A percentile compares a stretch with the other conserved stretches of the same genome.
These are phyloP conservation scores for Xerocomellus dryophilus DNA, from an alignment of 768 basidiomycete species.

Conservation along the genomic window DNA sequence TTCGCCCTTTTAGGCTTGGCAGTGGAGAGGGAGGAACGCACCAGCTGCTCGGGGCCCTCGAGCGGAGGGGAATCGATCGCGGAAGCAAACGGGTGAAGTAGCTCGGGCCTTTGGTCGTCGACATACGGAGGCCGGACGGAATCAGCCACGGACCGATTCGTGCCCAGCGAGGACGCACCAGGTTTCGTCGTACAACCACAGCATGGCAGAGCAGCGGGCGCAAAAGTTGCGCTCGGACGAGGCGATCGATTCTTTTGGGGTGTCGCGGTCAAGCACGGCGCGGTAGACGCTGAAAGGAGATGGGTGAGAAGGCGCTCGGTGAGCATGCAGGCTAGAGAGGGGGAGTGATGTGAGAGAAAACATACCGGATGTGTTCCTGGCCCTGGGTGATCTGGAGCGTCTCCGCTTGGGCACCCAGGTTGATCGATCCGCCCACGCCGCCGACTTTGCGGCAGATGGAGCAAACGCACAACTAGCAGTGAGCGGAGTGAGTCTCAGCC, in stretches of 20 bases:
- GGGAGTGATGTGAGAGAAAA: too few relatives aligned
- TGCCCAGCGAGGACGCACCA: constrained; percentile 40
- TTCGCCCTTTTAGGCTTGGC: too few relatives aligned
- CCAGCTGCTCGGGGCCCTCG: constrained; percentile 48
- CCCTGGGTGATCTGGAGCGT: constrained; percentile 52
- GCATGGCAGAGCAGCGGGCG: constrained; percentile 59
- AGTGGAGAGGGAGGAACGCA: constrained; percentile 21
- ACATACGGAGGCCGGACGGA: too few relatives aligned
- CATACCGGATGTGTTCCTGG: constrained; percentile 51
- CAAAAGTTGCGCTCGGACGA: constrained; percentile 64
- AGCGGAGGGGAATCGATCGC: constrained; percentile 63
- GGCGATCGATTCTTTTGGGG: constrained; percentile 43
- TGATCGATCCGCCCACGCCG: constrained; percentile 61
- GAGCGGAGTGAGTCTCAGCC: not conserved
- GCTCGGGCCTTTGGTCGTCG: constrained; percentile 47
- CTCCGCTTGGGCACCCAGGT: constrained; percentile 54
- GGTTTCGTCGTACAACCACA: constrained; percentile 57
- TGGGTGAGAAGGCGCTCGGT: not conserved
- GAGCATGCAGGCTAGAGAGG: not conserved
- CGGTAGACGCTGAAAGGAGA: constrained; percentile 48
- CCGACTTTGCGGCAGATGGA: constrained; percentile 73
- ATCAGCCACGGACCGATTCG: not conserved
- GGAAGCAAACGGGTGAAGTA: constrained; percentile 66
- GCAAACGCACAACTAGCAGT: constrained; percentile 53
- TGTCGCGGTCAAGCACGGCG: constrained; percentile 59